Base-by-base conservation (phyloP, 768 basidiomycete genomes). In the Rhodotorula paludigena region DNA sequence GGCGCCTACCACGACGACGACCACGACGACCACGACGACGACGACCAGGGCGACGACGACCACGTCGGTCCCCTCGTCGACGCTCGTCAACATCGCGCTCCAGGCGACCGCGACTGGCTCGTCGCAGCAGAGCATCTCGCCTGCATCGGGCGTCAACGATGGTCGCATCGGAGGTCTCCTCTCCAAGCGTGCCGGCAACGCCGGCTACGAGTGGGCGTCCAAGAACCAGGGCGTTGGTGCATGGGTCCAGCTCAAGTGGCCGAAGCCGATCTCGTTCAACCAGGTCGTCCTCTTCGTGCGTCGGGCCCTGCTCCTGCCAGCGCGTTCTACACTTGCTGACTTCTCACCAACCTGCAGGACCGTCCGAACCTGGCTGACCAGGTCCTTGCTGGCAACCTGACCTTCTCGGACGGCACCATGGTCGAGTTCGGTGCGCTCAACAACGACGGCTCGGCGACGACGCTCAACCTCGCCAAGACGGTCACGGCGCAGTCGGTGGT, bases 201-300 rank as follows among this genome's bases (percentile, higher is more conserved):
- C 44, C 25, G 44, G 32, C 18, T 33, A 51, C 28, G 71, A 73
- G 47, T 73, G 71, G 71, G 38, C 57, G 4, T 30, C 56, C 15
- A 20, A 30, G 21, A 30, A 12, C 14, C 25, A 65, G 44, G 30
- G 38, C 10, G 62, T 48, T 3, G 72, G 72, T 18, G 63, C 64
- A 0, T 63, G 53, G 52, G 0, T 69, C 10, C 15, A 15, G 32
- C 55, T 73, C 38, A 53, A 28, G 7, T 73, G 72, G 72, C 10
- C 25, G 25, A 28, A 39, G 30, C 12, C 59, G 12, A 57, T 55
- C 23, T 42, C 41, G 28, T 56, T 66, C 64, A 60, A 63, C 65
- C 57, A 64, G 51, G 38, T 69, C 44, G 55, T 57, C 16, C 68
- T 69, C 60, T 62, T 30, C 56, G 66, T 67, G 30, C 45, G 60